These are phyloP conservation scores for Pseudocohnilembus persalinus DNA, from an alignment of 169 alveolate genomes.

Conservation along the genomic window DNA sequence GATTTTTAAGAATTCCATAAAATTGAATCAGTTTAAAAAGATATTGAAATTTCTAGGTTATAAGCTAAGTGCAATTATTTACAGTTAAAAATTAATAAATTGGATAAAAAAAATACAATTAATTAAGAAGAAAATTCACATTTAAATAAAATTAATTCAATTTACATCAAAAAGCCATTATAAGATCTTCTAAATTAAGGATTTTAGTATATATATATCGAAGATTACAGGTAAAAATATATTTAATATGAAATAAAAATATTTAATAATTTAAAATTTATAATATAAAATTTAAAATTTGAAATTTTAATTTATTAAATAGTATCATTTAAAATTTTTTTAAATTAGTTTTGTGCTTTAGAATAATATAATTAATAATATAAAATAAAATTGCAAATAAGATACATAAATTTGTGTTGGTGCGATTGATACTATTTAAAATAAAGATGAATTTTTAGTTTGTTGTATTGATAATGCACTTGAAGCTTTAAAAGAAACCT, in stretches of 20 bases:
- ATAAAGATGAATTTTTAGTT: not conserved
- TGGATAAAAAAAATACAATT: not conserved
- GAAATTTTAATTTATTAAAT: too few species aligned
- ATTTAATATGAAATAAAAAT: too few species aligned
- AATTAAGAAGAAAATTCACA: not conserved
- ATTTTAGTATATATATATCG: not conserved
- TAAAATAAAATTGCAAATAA: too few species aligned
- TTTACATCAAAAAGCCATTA: not conserved
- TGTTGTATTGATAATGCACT: not conserved
- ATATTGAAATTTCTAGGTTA: not conserved
- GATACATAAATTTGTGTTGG: not conserved
- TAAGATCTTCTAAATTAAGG: not conserved
- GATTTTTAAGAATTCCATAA: not conserved
- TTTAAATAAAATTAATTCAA: too few species aligned
- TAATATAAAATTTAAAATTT: too few species aligned
- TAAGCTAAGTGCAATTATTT: not conserved
- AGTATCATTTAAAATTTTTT: too few species aligned
- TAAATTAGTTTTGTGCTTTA: not conserved
- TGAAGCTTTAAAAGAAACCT: not conserved
- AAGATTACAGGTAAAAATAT: not conserved
- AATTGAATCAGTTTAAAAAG: not conserved
- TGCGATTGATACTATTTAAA: not conserved
- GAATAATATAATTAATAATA: too few species aligned
- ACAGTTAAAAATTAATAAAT: not conserved
- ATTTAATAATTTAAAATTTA: too few species aligned